Conservation (phyloP, 306 rosid genomes). For the Cucumis sativus region DNA sequence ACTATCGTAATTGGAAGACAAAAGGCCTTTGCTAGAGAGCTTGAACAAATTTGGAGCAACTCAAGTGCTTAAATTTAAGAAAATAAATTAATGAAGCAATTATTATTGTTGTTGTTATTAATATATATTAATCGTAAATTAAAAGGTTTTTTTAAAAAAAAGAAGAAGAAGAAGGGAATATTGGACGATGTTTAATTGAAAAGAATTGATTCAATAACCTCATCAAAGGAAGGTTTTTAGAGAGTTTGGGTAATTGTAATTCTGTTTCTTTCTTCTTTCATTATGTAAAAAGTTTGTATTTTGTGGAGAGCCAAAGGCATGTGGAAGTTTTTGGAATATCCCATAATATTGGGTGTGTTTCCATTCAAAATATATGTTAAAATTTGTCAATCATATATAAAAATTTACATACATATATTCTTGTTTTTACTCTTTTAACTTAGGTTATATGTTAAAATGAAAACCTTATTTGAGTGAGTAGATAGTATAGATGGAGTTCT, state of each 20-base stretch:
- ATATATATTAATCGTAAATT: background rate
- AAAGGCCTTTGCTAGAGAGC: slow-evolving; percentile 56
- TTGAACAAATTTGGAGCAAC: slow-evolving; percentile 67
- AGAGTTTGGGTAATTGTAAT: background rate
- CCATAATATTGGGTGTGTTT: background rate
- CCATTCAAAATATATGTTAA: too few relatives aligned
- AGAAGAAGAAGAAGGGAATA: background rate
- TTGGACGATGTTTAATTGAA: background rate
- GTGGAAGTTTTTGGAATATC: background rate
- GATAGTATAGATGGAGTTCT: too few relatives aligned
- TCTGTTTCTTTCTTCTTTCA: background rate
- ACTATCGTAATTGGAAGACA: slow-evolving; percentile 85
- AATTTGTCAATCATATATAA: background rate
- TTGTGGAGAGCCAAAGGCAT: background rate
- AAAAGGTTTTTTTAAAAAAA: background rate
- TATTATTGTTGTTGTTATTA: background rate
- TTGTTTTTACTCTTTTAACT: too few relatives aligned
- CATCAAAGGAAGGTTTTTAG: background rate
- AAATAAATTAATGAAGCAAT: background rate
- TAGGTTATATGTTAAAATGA: too few relatives aligned
- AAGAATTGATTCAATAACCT: background rate
- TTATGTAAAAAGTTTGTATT: background rate
- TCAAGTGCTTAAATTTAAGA: slow-evolving; percentile 12
- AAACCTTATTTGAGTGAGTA: too few relatives aligned
- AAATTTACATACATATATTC: too few relatives aligned